Conservation (phyloP, 2,329 filamentous ascomycete genomes). For the Hymenotorrendiella dingleyae region DNA sequence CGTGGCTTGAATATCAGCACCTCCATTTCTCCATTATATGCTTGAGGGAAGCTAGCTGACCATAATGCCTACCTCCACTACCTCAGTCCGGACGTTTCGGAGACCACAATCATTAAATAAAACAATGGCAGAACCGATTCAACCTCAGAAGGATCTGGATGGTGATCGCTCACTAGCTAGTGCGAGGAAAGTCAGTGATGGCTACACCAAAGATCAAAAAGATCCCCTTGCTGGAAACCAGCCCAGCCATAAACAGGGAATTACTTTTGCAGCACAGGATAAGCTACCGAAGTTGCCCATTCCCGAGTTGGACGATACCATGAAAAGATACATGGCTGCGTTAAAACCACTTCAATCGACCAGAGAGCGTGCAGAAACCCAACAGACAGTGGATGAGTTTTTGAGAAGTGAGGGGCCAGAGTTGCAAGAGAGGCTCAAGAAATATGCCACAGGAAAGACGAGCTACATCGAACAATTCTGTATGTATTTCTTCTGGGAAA, state of each 20-base stretch:
- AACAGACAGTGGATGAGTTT: conserved; percentile 76
- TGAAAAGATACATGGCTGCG: conserved; percentile 71
- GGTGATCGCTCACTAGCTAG: conserved; percentile 38
- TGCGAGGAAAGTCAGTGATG: conserved; percentile 47
- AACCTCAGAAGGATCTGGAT: conserved; percentile 17
- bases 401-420: conserved; percentile 73
- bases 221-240: conserved; percentile 42
- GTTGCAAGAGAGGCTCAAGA: conserved; percentile 82
- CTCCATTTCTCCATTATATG: conserved; percentile 69
- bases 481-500: conserved; percentile 43
- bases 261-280: conserved; percentile 87
- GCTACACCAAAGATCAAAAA: conserved; percentile 40
- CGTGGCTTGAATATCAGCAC: conserved; percentile 80
- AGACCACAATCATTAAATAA: conserved; percentile 68
- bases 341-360: conserved; percentile 74
- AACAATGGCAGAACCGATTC: conserved; percentile 47
- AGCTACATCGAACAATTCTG: conserved; percentile 99
- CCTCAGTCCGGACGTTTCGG: conserved; percentile 65
- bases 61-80: conserved; percentile 52
- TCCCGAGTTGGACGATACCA: conserved; percentile 74
- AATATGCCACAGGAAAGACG: conserved; percentile 82
- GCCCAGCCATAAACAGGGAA: conserved; percentile 50
- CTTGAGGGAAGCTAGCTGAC: conserved; percentile 45
- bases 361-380: conserved; percentile 79
- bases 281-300: conserved; percentile 88